phyloP scores from a whole-genome alignment of 768 basidiomycete species.

The Rhodosporidiobolus sp. region DNA sequence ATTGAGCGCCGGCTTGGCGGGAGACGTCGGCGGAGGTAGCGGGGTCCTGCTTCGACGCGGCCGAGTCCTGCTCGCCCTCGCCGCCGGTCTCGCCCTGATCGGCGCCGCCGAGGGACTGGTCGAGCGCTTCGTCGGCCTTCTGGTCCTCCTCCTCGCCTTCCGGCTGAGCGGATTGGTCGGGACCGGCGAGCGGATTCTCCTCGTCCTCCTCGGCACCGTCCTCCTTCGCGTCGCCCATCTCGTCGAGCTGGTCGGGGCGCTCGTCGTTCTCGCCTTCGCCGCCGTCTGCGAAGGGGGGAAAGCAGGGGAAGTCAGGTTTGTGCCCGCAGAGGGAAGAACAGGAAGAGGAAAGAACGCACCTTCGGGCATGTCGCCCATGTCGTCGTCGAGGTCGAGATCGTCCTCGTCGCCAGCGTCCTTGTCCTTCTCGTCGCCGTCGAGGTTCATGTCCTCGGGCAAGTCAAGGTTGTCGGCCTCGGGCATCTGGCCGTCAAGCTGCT shows the following conservation, averaged over 20 bases:
- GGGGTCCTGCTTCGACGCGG: slow-evolving; percentile 25
- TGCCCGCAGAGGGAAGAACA: not conserved
- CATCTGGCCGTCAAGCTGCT: slow-evolving; percentile 69
- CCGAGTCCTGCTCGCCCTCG: slow-evolving; percentile 36
- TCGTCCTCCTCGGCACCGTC: slow-evolving; percentile 53
- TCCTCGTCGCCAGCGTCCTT: slow-evolving; percentile 44
- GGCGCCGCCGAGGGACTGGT: slow-evolving; percentile 32
- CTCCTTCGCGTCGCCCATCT: slow-evolving; percentile 49
- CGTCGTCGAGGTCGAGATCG: slow-evolving; percentile 46
- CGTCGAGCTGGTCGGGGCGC: slow-evolving; percentile 49
- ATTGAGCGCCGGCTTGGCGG: slow-evolving; percentile 16
- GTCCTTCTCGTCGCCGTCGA: slow-evolving; percentile 50
- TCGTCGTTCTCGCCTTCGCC: slow-evolving; percentile 50
- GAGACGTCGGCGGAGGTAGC: slow-evolving; percentile 20
- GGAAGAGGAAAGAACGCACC: slow-evolving; percentile 6
- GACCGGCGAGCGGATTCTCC: slow-evolving; percentile 66
- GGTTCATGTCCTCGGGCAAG: slow-evolving; percentile 79
- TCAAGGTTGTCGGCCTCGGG: slow-evolving; percentile 79
- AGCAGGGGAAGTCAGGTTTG: not conserved
- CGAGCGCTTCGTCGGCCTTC: slow-evolving; percentile 39
- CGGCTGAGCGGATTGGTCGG: slow-evolving; percentile 70
- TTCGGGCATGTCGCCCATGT: slow-evolving; percentile 41
- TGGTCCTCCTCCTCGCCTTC: slow-evolving; percentile 53
- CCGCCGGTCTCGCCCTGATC: slow-evolving; percentile 37
- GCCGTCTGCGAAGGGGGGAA: not conserved